These are phyloP conservation scores for Colletotrichum incanum DNA, from an alignment of 2,329 filamentous ascomycete species.

Conservation along the genomic window DNA sequence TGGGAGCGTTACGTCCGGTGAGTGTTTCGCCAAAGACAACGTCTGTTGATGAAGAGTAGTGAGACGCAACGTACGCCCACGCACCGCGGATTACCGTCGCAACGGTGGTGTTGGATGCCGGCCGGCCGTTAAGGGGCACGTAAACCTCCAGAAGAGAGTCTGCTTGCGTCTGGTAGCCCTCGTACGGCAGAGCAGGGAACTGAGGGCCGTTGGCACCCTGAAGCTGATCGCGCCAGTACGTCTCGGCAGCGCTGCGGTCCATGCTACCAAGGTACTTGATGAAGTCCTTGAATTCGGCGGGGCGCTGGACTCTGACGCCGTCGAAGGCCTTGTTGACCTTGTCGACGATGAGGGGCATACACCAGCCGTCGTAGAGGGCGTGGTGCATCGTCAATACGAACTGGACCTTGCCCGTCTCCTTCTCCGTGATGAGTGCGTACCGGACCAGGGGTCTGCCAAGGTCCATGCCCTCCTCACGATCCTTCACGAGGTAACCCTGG, in stretches of 20 bases:
- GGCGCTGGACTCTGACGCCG: constrained; percentile 50
- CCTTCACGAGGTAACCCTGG: constrained; percentile 58
- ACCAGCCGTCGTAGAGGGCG: constrained; percentile 72
- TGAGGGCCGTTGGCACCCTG: constrained; percentile 61
- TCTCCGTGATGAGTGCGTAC: constrained; percentile 59
- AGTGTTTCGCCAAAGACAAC: constrained; percentile 73
- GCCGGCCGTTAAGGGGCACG: constrained; percentile 55
- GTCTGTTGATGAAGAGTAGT: constrained; percentile 67
- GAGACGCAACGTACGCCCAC: constrained; percentile 70
- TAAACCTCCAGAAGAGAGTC: constrained; percentile 70
- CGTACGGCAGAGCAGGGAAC: constrained; percentile 64
- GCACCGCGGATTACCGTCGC: constrained; percentile 72
- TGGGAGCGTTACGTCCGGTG: constrained; percentile 68
- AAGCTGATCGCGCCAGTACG: constrained; percentile 64
- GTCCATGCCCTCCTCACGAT: constrained; percentile 59
- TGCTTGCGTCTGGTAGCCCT: constrained; percentile 65
- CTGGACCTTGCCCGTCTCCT: constrained; percentile 51
- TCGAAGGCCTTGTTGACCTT: constrained; percentile 63
- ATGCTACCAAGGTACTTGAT: constrained; percentile 62
- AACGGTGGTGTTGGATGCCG: constrained; percentile 62
- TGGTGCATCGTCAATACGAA: constrained; percentile 72
- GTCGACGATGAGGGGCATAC: constrained; percentile 65
- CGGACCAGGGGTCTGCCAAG: constrained; percentile 63
- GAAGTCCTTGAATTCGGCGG: constrained; percentile 64
- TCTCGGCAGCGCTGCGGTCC: constrained; percentile 58